Evolutionary conservation across 768 basidiomycete genomes (phyloP).

Genomic region (Kwoniella europaea): DNA sequence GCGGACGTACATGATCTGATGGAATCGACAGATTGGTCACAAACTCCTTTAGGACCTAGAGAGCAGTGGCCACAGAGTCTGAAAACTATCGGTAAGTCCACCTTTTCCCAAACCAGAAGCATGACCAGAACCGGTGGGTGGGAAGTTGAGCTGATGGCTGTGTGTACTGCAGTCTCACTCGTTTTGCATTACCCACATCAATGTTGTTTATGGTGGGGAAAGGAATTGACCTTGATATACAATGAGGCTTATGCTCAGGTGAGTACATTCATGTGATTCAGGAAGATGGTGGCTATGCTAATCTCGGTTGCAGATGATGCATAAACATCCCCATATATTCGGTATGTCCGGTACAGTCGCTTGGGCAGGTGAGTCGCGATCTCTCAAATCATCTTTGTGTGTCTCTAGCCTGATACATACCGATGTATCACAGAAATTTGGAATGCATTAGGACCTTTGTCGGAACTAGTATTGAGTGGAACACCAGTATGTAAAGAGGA

Average conservation of each 20-base stretch:
- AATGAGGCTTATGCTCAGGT: constrained; percentile 52
- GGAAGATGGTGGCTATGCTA: not conserved
- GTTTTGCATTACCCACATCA: constrained; percentile 49
- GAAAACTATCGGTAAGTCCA: constrained; percentile 41
- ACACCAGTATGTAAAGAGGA: constrained; percentile 52
- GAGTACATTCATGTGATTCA: not conserved
- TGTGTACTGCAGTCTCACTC: not conserved
- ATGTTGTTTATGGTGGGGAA: constrained; percentile 56
- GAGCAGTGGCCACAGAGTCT: constrained; percentile 51
- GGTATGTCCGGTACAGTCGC: constrained; percentile 51
- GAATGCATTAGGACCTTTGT: constrained; percentile 47
- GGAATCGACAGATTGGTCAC: constrained; percentile 50
- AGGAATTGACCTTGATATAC: constrained; percentile 52
- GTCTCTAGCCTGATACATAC: not conserved
- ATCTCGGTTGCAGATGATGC: constrained; percentile 27
- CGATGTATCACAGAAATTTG: constrained; percentile 40
- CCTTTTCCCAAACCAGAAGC: too few relatives aligned
- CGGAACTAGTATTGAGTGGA: constrained; percentile 47
- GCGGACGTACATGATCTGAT: constrained; percentile 46
- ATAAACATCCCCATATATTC: constrained; percentile 54
- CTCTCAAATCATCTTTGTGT: not conserved
- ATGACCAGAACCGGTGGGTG: not conserved
- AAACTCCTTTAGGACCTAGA: constrained; percentile 47
- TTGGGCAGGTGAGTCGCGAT: constrained; percentile 43
- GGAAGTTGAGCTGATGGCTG: not conserved